These are phyloP conservation scores for Penicillium turbatum DNA, from an alignment of 495 filamentous ascomycete species.

Conservation along the genomic window DNA sequence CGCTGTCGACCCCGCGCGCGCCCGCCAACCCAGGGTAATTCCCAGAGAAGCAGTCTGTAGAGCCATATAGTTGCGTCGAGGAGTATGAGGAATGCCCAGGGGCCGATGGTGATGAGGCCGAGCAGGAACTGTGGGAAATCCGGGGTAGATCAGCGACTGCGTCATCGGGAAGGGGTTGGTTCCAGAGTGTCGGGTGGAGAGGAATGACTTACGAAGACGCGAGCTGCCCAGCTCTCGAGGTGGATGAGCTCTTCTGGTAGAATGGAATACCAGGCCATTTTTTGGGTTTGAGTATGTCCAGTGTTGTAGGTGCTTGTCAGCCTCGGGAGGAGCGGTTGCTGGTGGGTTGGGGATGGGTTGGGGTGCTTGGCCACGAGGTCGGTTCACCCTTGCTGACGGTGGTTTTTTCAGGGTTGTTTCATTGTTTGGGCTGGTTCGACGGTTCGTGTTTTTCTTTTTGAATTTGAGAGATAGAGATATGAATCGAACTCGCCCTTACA, in stretches of 20 bases:
- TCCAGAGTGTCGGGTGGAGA: not conserved
- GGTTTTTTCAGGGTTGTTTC: not conserved
- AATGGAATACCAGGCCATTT: constrained; percentile 64
- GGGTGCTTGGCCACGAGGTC: not conserved
- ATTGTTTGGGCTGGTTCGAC: not conserved
- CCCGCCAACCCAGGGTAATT: constrained; percentile 60
- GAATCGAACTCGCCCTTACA: not conserved
- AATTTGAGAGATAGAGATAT: not conserved
- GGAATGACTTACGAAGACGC: constrained; percentile 54
- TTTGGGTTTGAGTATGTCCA: not conserved
- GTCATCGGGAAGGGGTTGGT: not conserved
- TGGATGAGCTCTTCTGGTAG: constrained; percentile 52
- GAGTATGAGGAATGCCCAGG: constrained; percentile 60
- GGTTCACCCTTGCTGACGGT: not conserved
- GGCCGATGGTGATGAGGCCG: constrained; percentile 58
- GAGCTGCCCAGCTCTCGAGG: constrained; percentile 60
- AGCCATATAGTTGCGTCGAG: constrained; percentile 67
- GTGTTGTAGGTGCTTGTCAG: not conserved
- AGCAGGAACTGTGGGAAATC: constrained; percentile 53
- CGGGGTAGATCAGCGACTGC: constrained; percentile 2
- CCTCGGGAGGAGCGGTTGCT: constrained; percentile 6
- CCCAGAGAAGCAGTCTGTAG: constrained; percentile 53
- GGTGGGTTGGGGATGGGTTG: constrained; percentile 2
- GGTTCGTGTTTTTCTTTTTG: not conserved
- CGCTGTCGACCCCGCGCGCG: constrained; percentile 57